Evolutionary conservation across 2,329 filamentous ascomycete species (phyloP).

Genomic region (Botrytis deweyae): DNA sequence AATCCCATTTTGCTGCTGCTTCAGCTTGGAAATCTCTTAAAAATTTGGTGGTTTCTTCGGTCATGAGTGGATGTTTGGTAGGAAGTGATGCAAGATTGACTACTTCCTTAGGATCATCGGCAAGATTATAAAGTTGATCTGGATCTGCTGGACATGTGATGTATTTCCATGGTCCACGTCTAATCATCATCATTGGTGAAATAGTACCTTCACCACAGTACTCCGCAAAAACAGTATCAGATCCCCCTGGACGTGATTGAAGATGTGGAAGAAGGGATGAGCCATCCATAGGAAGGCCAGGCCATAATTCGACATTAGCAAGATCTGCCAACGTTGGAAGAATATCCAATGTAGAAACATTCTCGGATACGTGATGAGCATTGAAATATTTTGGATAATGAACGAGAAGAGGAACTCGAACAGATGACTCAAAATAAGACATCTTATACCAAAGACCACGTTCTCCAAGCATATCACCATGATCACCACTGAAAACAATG

Average conservation of each 20-base stretch:
- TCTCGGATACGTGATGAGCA: conserved; percentile 74
- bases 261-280: conserved; percentile 78
- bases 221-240: conserved; percentile 89
- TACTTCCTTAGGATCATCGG: conserved; percentile 53
- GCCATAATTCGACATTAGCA: conserved; percentile 67
- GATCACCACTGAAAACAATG: conserved; percentile 88
- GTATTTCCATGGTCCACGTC: conserved; percentile 86
- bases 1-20: conserved; percentile 75
- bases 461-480: conserved; percentile 95
- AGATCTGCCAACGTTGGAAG: conserved; percentile 86
- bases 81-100: conserved; percentile 44
- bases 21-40: conserved; percentile 71
- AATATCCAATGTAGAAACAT: conserved; percentile 88
- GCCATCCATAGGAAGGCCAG: conserved; percentile 80
- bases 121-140: conserved; percentile 80
- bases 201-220: conserved; percentile 94
- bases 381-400: conserved; percentile 74
- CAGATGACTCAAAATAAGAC: conserved; percentile 91
- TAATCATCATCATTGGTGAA: conserved; percentile 90
- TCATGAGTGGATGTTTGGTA: conserved; percentile 38
- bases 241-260: conserved; percentile 58
- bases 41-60: conserved; percentile 36
- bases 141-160: conserved; percentile 81
- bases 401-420: conserved; percentile 83
- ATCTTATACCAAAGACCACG: conserved; percentile 96